These are phyloP conservation scores for Beauveria medogensis DNA, from an alignment of 2,329 filamentous ascomycete species.

Conservation along the genomic window DNA sequence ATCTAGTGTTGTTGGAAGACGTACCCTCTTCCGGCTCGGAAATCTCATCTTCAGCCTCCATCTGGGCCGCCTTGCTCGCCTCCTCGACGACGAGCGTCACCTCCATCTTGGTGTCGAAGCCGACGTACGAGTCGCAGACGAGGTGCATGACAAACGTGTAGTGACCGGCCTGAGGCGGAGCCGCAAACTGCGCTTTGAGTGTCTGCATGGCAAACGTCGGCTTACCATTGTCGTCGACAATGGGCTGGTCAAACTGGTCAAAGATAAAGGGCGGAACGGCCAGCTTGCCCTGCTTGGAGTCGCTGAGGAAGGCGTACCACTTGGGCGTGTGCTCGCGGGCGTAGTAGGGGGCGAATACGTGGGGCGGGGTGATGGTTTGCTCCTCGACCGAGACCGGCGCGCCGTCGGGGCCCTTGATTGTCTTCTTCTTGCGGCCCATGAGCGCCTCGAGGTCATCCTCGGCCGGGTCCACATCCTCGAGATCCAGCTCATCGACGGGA, in stretches of 20 bases:
- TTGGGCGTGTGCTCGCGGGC: conserved; percentile 80
- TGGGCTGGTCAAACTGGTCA: conserved; percentile 79
- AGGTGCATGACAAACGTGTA: conserved; percentile 94
- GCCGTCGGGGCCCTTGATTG: conserved; percentile 53
- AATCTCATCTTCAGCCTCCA: conserved; percentile 86
- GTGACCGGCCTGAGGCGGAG: conserved; percentile 82
- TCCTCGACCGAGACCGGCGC: conserved; percentile 50
- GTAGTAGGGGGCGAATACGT: conserved; percentile 87
- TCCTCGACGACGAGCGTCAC: conserved; percentile 86
- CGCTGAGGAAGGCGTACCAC: conserved; percentile 92
- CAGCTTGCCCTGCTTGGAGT: conserved; percentile 91
- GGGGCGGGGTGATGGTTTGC: conserved; percentile 64
- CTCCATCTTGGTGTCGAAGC: conserved; percentile 87
- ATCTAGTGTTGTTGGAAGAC: conserved; percentile 19
- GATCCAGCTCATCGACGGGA: conserved; percentile 64
- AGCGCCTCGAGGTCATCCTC: conserved; percentile 87
- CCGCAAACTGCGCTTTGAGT: conserved; percentile 93
- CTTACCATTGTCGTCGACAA: conserved; percentile 70
- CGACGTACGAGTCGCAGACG: conserved; percentile 89
- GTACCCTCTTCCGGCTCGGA: conserved; percentile 96
- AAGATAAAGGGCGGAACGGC: conserved; percentile 97
- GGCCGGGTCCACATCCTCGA: conserved; percentile 85
- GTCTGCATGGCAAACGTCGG: conserved; percentile 95
- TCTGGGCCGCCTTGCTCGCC: conserved; percentile 70
- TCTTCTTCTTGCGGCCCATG: conserved; percentile 65